A percentile compares a stretch with the other conserved stretches of the same genome.
These are phyloP conservation scores for Lycium ferocissimum DNA, from an alignment of 257 asterid species.

Conservation along the genomic window DNA sequence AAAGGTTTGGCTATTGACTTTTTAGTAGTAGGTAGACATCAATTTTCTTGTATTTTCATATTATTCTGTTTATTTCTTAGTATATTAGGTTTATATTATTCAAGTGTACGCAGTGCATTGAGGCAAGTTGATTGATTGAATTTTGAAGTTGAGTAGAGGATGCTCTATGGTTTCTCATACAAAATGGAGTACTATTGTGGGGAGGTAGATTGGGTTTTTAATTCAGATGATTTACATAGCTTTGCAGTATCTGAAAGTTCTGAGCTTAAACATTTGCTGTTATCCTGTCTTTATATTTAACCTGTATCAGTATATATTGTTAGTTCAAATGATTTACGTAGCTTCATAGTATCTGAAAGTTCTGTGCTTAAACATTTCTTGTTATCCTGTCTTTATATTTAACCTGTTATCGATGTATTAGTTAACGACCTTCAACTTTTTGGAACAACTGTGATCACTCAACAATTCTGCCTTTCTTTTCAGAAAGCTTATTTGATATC, in stretches of 20 bases:
- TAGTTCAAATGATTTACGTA: conserved; percentile 1
- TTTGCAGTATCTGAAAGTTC: conserved; percentile 22
- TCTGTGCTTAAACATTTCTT: neutral
- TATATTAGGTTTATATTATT: neutral
- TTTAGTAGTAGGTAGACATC: neutral
- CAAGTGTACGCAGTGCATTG: neutral
- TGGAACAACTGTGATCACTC: conserved; percentile 9
- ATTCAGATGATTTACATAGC: conserved; percentile 4
- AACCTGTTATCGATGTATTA: conserved; percentile 15
- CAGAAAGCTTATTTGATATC: conserved; percentile 1
- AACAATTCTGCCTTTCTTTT: conserved; percentile 8
- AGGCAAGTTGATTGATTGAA: conserved; percentile 27
- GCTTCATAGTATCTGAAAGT: conserved; percentile 21
- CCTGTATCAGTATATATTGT: neutral
- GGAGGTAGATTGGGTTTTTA: neutral
- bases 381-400: conserved; percentile 8
- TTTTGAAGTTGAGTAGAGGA: conserved; percentile 24
- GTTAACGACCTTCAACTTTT: conserved; percentile 13
- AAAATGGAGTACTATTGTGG: conserved; percentile 11
- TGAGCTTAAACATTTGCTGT: conserved; percentile 4
- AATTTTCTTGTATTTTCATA: neutral
- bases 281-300: neutral
- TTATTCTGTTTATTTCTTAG: conserved; percentile 6
- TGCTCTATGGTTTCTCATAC: neutral
- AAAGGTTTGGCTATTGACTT: neutral